These are phyloP conservation scores for Agroathelia rolfsii DNA, from an alignment of 1,284 basidiomycete species.

Conservation along the genomic window DNA sequence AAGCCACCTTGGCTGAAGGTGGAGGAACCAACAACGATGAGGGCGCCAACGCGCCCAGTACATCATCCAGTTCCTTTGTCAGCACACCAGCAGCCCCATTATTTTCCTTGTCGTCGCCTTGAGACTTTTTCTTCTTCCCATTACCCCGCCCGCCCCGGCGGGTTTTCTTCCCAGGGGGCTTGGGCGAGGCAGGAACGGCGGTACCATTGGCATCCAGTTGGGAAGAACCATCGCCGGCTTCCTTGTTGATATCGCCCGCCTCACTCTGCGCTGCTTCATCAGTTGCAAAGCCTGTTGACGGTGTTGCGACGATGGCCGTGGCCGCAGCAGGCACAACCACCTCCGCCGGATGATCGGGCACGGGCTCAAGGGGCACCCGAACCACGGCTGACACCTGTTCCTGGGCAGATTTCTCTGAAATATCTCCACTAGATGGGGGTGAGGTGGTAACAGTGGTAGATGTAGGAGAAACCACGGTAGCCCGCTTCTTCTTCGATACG, in stretches of 20 bases:
- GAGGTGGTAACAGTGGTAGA: conserved; percentile 1
- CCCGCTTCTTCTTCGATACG: conserved; percentile 17
- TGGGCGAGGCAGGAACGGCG: too few relatives aligned
- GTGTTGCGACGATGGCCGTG: conserved; percentile 4
- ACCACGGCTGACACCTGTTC: too few relatives aligned
- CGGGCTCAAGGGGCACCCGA: too few relatives aligned
- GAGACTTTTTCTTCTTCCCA: conserved; percentile 33
- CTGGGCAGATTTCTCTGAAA: conserved; percentile 1
- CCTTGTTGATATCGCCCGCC: conserved; percentile 51
- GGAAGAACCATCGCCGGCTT: conserved; percentile 41
- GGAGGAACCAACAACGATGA: conserved; percentile 17
- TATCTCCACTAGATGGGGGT: background rate
- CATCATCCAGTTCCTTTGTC: conserved; percentile 19
- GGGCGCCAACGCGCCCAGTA: background rate
- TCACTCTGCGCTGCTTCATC: too few relatives aligned
- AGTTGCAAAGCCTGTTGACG: conserved; percentile 19
- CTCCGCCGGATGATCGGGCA: too few relatives aligned
- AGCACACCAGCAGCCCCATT: conserved; percentile 9
- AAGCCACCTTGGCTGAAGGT: conserved; percentile 19
- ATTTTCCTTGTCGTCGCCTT: conserved; percentile 12
- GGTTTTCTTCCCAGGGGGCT: conserved; percentile 25
- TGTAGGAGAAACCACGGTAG: conserved; percentile 5
- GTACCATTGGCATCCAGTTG: conserved; percentile 33
- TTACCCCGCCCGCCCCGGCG: conserved; percentile 36
- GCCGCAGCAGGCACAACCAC: conserved; percentile 2